phyloP scores from a whole-genome alignment of 2,329 filamentous ascomycete genomes.

The Colletotrichum coccodes region DNA sequence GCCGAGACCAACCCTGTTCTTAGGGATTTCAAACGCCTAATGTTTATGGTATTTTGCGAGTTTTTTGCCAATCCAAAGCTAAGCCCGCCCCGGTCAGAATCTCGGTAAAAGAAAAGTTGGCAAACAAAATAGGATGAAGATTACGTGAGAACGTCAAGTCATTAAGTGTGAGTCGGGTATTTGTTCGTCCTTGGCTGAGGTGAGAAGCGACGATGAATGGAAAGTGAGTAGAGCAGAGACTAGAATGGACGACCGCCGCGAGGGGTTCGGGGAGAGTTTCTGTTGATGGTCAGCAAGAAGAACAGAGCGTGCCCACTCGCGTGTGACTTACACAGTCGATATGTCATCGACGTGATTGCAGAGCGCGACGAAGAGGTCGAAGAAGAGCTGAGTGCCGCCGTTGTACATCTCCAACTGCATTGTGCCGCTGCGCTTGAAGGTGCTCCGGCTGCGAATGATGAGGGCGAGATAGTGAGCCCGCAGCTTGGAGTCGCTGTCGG shows the following conservation, averaged over 20 bases:
- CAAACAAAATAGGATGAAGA: not conserved
- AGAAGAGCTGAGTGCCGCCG: slow-evolving; percentile 85
- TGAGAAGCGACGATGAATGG: not conserved
- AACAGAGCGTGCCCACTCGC: not conserved
- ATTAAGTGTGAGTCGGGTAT: slow-evolving; percentile 36
- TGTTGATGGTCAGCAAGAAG: slow-evolving; percentile 32
- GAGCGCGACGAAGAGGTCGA: slow-evolving; percentile 92
- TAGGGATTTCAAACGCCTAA: not conserved
- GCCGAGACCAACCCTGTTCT: not conserved
- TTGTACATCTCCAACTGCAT: slow-evolving; percentile 96
- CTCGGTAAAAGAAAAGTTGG: not conserved
- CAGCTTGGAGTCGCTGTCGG: slow-evolving; percentile 89
- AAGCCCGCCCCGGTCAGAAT: not conserved
- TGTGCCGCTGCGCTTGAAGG: slow-evolving; percentile 92
- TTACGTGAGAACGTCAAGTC: slow-evolving; percentile 33
- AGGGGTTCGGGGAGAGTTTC: slow-evolving; percentile 47
- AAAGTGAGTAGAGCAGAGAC: not conserved
- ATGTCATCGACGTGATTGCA: slow-evolving; percentile 88
- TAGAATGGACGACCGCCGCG: slow-evolving; percentile 52
- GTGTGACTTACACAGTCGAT: slow-evolving; percentile 61
- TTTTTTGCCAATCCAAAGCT: slow-evolving; percentile 5
- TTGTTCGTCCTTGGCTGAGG: not conserved
- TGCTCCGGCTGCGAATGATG: slow-evolving; percentile 87
- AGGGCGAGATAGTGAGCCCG: slow-evolving; percentile 91
- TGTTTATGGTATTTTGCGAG: slow-evolving; percentile 31